Percentiles rank a stretch among this genome's conserved stretches.
Conservation (phyloP, 441 rosid species). For the Euphorbia corollata region DNA sequence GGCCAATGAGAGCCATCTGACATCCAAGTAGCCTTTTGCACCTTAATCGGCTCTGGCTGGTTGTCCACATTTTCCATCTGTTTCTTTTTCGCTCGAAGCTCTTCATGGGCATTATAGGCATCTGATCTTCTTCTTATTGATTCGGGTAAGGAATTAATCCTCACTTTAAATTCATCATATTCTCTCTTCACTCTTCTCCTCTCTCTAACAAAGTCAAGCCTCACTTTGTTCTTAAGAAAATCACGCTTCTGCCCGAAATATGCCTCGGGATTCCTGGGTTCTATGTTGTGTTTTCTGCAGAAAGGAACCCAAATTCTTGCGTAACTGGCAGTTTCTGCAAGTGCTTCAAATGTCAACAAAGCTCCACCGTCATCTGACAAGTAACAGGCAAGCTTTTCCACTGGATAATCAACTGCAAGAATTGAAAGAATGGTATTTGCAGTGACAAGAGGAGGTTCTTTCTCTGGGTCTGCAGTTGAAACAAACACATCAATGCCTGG, state of each 20-base stretch:
- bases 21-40: conserved; percentile 87
- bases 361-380: conserved; percentile 88
- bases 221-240: conserved; percentile 65
- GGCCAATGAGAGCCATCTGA: conserved; percentile 94
- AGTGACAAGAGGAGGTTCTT: conserved; percentile 84
- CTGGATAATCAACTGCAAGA: conserved; percentile 81
- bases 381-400: conserved; percentile 84
- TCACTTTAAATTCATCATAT: conserved; percentile 85
- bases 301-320: conserved; percentile 87
- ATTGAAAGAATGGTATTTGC: conserved; percentile 84
- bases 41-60: conserved; percentile 33
- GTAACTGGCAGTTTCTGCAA: conserved; percentile 82
- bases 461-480: conserved; percentile 86
- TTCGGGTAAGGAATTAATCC: conserved; percentile 65
- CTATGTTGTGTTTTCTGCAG: conserved; percentile 73
- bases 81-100: conserved; percentile 63
- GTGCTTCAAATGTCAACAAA: conserved; percentile 75
- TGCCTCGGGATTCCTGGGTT: conserved; percentile 85
- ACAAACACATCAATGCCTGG: conserved; percentile 89
- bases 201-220: conserved; percentile 75
- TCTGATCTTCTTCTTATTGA: conserved; percentile 76
- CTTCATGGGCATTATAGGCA: conserved; percentile 73
- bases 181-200: conserved; percentile 85
- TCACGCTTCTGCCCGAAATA: conserved; percentile 74
- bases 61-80: conserved; percentile 51